Evolutionary conservation across 2,329 filamentous ascomycete genomes (phyloP), one percentile per base, ranked within the genome.

Genomic region (Fonsecaea monophora): DNA sequence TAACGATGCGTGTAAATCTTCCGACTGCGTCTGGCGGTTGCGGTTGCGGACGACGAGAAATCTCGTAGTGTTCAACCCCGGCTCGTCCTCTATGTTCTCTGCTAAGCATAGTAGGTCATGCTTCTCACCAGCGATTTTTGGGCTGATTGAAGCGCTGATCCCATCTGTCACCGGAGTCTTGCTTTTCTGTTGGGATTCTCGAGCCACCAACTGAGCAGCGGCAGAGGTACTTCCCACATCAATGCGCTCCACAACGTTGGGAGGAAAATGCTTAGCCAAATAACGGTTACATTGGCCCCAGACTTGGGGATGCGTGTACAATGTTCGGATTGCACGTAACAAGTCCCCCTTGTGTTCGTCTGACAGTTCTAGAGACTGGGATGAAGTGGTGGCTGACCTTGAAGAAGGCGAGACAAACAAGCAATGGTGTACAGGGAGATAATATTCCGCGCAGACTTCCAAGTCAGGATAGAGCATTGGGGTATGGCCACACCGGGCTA

Each of bases 271-370:
- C 32, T 54, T 30, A 21, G 84, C 82, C 32, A 97, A 85, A 78
- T 97, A 97, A 8, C 76, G 78, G 53, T 89, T 88, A 79, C 94
- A 97, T 80, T 99, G 95, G 32, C 93, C 93, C 83, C 95, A 97
- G 34, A 93, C 95, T 79, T 99, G 95, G 9, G 94, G 94, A 79
- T 99, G 95, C 30, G 92, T 95, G 81, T 97, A 96, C 48, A 99
- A 79, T 74, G 90, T 89, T 72, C 84, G 86, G 74, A 98, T 85
- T 72, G 57, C 45, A 5, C 15, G 10, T 18, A 34, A 8, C 34
- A 61, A 32, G 13, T 45, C 30, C 90, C 75, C 50, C 30, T 64
- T 21, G 59, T 50, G 32, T 48, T 40, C 18, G 37, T 18, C 48
- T n/a, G 32, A 45, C 21, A 42, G 13, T 48, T 10, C 18, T 18